Conservation (phyloP, 345 rosid species). For the Eutrema heterophyllum region DNA sequence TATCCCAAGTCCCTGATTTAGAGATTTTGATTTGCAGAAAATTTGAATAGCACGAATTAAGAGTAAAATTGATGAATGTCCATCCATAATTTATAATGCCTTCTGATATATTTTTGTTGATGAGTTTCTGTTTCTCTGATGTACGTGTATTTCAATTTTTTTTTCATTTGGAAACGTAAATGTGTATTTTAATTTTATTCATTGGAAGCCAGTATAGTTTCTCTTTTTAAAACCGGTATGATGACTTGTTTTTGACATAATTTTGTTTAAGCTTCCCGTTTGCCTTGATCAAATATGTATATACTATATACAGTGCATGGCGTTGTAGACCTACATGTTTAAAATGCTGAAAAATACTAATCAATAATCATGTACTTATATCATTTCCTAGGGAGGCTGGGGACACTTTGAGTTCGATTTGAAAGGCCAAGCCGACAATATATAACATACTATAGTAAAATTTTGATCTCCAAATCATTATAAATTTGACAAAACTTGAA, state of each 20-base stretch:
- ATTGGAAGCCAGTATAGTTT: neutral
- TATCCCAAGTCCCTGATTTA: too few species aligned
- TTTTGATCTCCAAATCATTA: neutral
- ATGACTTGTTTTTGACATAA: neutral
- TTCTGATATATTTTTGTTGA: neutral
- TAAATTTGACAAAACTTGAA: neutral
- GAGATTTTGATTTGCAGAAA: too few species aligned
- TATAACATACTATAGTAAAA: neutral
- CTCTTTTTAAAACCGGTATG: neutral
- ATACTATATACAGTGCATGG: neutral
- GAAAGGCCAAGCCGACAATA: conserved; percentile 5
- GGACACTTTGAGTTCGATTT: neutral
- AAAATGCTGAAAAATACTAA: neutral
- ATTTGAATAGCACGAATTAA: neutral
- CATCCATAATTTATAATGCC: neutral
- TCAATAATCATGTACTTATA: neutral
- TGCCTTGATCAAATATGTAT: neutral
- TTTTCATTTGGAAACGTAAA: neutral
- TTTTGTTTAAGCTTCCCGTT: neutral
- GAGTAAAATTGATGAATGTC: neutral
- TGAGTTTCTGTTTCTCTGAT: neutral
- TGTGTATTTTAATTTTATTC: neutral
- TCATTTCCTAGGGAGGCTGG: neutral
- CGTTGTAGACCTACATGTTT: neutral
- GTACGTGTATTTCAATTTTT: neutral